Evolutionary conservation across 2,329 filamentous ascomycete genomes (phyloP), one percentile per base, ranked within the genome.

Genomic region (Ampelomyces quisqualis): DNA sequence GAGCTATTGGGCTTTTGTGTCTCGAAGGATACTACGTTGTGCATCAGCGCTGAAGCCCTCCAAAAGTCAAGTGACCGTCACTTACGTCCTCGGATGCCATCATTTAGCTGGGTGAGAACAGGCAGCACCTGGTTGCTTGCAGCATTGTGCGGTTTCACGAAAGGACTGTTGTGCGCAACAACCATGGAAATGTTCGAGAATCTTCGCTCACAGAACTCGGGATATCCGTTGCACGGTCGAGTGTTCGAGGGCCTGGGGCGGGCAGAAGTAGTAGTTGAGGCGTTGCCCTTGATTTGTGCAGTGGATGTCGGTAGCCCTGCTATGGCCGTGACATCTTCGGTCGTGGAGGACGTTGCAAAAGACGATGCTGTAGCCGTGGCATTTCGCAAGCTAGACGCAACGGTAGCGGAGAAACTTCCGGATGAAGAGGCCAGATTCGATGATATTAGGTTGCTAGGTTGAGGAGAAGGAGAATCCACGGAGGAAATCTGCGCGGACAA

Each of bases 1-100:
- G 77, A 79, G 15, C 69, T 70, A 51, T 84, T 81, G 19, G 73
- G 62, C 23, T 68, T 70, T 45, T 83, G 81, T 0, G 75, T 75
- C 62, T 82, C 76, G 47, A 81, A 81, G 68, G 82, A 77, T 21
- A 84, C 77, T 80, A 17, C 5, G 8, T 7, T n/a, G 9, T 4
- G 4, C 11, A n/a, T 31, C 29, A 31, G 29, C 29, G 10, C 5
- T 3, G 5, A 15, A 4, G 7, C 8, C 11, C 10, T 4, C 2
- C 19, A 9, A 7, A 9, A 17, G 14, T n/a, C 8, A 13, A 6
- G 4, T 10, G 8, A 22, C 18, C 18, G 19, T 17, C 5, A 51
- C 57, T 34, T 55, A 68, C 64, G 51, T 35, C 65, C 65, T 38
- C 65, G 61, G 38, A 68, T 59, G 5, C 65, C 64, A 43, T 68